Base-by-base conservation (phyloP, 2,329 filamentous ascomycete species). In the Uncinocarpus reesii region DNA sequence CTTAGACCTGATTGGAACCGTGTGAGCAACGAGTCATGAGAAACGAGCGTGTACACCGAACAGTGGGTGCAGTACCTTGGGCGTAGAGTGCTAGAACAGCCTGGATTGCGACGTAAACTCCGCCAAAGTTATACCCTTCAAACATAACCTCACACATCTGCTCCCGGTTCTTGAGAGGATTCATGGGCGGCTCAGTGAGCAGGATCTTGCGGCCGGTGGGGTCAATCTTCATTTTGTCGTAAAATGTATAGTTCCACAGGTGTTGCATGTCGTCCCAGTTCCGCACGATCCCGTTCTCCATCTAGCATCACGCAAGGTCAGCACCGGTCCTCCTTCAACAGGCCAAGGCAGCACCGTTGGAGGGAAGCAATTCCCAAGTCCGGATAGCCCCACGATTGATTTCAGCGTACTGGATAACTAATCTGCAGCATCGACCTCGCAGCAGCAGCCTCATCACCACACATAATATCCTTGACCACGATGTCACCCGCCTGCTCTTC, bases 261-360 rank as follows among this genome's bases (percentile, higher is more conserved):
- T 96, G 90, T 74, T 95, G 86, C 92, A 98, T 98, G 69, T 98
- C 92, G 60, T 98, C 92, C 92, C 92, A 98, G 65, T 88, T 89
- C 79, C 95, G 96, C 58, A 98, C 88, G 62, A 98, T 96, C 61
- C 92, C 92, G 67, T 98, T 98, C 70, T 98, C 92, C 92, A 98
- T 98, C 79, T 83, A 67, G 51, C 58, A 21, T 48, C 34, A 44
- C 13, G 23, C 26, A 38, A 20, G 6, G 32, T 41, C 38, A 31
- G 28, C 34, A 43, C 10, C 4, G 15, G 10, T 35, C 15, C 18
- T 8, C 35, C 8, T 37, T 29, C 40, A 8, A n/a, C n/a, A n/a
- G n/a, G n/a, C n/a, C n/a, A n/a, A n/a, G n/a, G n/a, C n/a, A n/a
- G n/a, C n/a, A n/a, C n/a, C n/a, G n/a, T n/a, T n/a, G n/a, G n/a